Percentiles rank a stretch among this genome's conserved stretches.
Conservation (phyloP, 257 asterid genomes). For the Datura wrightii region DNA sequence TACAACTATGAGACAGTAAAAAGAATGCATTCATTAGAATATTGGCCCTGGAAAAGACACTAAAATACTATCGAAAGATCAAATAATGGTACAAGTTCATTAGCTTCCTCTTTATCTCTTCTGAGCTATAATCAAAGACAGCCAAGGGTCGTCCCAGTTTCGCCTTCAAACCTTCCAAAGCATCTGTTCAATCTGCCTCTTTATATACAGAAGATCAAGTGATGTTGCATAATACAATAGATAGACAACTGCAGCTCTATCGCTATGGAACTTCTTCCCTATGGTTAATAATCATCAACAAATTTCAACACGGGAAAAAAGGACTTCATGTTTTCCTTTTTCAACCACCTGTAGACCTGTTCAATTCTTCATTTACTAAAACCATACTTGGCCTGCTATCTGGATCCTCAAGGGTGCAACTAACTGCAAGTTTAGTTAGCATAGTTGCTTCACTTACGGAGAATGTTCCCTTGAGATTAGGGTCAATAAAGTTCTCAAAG, state of each 20-base stretch:
- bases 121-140: background rate
- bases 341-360: slow-evolving; percentile 28
- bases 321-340: background rate
- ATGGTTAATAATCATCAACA: slow-evolving; percentile 1
- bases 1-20: too few species aligned
- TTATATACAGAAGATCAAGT: slow-evolving; percentile 13
- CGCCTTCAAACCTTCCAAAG: background rate
- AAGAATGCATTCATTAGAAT: background rate
- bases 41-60: background rate
- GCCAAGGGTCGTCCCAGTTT: background rate
- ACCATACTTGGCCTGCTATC: slow-evolving; percentile 72
- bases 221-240: background rate
- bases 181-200: slow-evolving; percentile 16
- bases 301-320: background rate
- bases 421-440: slow-evolving; percentile 62
- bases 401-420: slow-evolving; percentile 75
- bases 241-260: background rate
- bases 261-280: background rate
- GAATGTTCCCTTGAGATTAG: slow-evolving; percentile 59
- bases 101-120: slow-evolving; percentile 7
- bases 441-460: slow-evolving; percentile 54
- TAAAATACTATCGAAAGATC: background rate
- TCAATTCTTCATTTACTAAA: slow-evolving; percentile 56
- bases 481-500: slow-evolving; percentile 61
- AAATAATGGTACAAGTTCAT: background rate